Evolutionary conservation across 2,329 filamentous ascomycete species (phyloP).

Genomic region (Gyromitra esculenta): DNA sequence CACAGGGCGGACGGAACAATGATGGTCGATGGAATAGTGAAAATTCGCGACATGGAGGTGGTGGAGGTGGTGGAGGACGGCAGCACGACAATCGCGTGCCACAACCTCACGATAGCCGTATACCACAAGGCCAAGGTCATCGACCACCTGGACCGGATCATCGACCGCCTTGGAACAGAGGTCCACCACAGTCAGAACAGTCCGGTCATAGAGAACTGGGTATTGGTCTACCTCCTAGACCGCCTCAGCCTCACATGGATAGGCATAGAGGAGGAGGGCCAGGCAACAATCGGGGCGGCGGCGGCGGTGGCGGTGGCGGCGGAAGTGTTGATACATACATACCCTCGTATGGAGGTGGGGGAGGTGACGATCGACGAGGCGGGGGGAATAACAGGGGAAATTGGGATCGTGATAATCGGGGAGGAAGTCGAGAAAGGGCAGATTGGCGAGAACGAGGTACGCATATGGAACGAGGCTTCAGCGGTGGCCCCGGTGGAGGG

Average conservation of each 20-base stretch:
- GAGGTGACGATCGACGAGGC: constrained; percentile 60
- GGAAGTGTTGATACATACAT: constrained; percentile 65
- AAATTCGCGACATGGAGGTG: constrained; percentile 33
- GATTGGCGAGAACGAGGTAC: constrained; percentile 58
- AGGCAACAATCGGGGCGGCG: constrained; percentile 57
- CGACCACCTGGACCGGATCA: constrained; percentile 47
- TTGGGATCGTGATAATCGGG: constrained; percentile 60
- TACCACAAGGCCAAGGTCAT: constrained; percentile 49
- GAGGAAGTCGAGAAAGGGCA: constrained; percentile 64
- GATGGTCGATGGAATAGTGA: constrained; percentile 49
- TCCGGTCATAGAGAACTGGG: constrained; percentile 48
- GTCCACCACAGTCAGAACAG: constrained; percentile 38
- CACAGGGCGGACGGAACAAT: constrained; percentile 41
- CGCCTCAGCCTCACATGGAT: constrained; percentile 55
- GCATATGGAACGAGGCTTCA: constrained; percentile 50
- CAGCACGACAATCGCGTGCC: constrained; percentile 48
- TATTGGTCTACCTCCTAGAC: constrained; percentile 53
- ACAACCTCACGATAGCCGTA: constrained; percentile 48
- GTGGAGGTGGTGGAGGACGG: constrained; percentile 35
- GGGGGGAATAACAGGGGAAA: constrained; percentile 60
- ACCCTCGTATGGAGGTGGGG: constrained; percentile 63
- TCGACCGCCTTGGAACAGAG: constrained; percentile 47
- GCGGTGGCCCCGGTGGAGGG: constrained; percentile 46
- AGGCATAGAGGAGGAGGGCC: constrained; percentile 52
- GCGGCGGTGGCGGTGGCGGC: constrained; percentile 59